Evolutionary conservation across 2,329 filamentous ascomycete species (phyloP).

Genomic region (Anisogramma anomala): DNA sequence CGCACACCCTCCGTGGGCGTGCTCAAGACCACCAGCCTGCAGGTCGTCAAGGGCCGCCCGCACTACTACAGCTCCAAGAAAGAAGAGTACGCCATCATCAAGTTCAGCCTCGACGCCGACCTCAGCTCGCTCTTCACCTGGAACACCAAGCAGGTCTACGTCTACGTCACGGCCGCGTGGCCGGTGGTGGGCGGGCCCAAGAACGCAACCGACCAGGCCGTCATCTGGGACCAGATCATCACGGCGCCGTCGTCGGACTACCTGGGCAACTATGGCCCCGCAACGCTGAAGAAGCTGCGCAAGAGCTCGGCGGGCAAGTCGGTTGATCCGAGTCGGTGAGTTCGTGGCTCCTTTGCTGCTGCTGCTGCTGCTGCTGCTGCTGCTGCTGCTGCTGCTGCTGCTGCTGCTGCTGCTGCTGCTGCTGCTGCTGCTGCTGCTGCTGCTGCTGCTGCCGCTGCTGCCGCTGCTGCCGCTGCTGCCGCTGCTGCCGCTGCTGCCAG

Average conservation of each 20-base stretch:
- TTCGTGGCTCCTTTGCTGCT: not conserved
- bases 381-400: no score
- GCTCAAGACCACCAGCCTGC: constrained; percentile 61
- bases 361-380: not conserved
- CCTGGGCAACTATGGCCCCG: constrained; percentile 48
- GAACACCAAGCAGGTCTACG: constrained; percentile 98
- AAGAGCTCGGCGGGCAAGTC: constrained; percentile 48
- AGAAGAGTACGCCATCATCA: constrained; percentile 91
- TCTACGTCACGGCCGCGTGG: constrained; percentile 83
- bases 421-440: no score
- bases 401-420: no score
- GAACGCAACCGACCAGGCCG: constrained; percentile 53
- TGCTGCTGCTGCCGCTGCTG: no score
- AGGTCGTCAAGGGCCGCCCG: constrained; percentile 88
- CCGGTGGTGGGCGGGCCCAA: constrained; percentile 25
- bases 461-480: no score
- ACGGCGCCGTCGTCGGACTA: constrained; percentile 56
- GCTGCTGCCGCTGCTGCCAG: no score
- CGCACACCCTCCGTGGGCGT: constrained; percentile 54
- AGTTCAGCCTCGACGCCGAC: constrained; percentile 87
- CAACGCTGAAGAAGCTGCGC: constrained; percentile 49
- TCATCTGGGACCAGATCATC: constrained; percentile 96
- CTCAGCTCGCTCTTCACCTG: constrained; percentile 89
- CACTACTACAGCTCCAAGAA: constrained; percentile 89
- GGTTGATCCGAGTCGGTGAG: constrained; percentile 46